Evolutionary conservation across 2,329 filamentous ascomycete genomes (phyloP), one percentile per base, ranked within the genome.

Genomic region (Calonectria multiphialidica): DNA sequence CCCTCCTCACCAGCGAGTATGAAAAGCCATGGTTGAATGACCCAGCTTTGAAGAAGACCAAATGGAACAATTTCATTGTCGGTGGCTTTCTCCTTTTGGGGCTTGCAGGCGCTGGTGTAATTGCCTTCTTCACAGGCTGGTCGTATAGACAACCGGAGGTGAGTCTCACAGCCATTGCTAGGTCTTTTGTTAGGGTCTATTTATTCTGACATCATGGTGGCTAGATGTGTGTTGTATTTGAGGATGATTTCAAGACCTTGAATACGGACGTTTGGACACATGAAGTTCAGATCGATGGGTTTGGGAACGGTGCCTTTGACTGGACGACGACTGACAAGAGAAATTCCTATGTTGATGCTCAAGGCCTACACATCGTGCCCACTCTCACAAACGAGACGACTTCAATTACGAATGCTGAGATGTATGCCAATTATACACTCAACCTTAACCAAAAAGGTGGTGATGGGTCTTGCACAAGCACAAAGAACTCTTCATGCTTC

Each of bases 321-420:
- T 89, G 87, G 88, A 89, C 88, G 0, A 90, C 88, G 7, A 82
- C 79, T 4, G 87, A 88, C 73, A 72, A 80, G 1, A 79, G 78
- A 65, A 90, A 90, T 78, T 81, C 85, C 16, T 90, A 86, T 77
- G 82, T 86, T 42, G 86, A 89, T 75, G 79, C 75, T 0, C 80
- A 86, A 30, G 88, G 87, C n/a, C 83, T 90, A 47, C 88, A 89
- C 78, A 89, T 90, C 63, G 85, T 88, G n/a, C 88, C 88, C 9
- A 90, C 88, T 0, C 80, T 90, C 21, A 89, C 87, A 16, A 83
- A 82, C 33, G 80, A 84, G 63, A 82, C 80, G 0, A 86, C 84
- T 0, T 65, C 74, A 61, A 85, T 87, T 66, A 85, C 83, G 3
- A 76, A 77, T 16, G 82, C 82, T 45, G 79, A 86, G 37, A 78